Percentiles rank a stretch among this genome's conserved stretches.
Conservation (phyloP, 2,329 filamentous ascomycete species). For the Hymenoscyphus salicellus region DNA sequence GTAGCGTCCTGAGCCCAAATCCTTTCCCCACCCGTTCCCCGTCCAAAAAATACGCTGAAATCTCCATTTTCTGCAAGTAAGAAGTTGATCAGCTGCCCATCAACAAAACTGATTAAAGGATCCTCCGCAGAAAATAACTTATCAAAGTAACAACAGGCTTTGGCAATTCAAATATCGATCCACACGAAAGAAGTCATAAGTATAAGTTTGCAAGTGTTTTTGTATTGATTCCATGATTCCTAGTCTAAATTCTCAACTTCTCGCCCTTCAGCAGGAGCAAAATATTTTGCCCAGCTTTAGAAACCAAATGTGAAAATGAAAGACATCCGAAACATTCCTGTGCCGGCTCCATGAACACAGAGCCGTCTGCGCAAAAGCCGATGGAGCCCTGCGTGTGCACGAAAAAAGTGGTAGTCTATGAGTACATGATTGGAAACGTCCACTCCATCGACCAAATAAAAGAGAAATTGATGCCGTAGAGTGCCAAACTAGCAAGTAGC, state of each 20-base stretch:
- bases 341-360: constrained; percentile 14
- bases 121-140: no score
- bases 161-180: neutral
- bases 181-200: neutral
- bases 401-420: constrained; percentile 28
- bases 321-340: constrained; percentile 22
- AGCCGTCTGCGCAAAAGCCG: constrained; percentile 18
- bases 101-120: no score
- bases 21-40: no score
- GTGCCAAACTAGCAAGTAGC: constrained; percentile 14
- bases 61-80: no score
- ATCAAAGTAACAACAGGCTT: no score
- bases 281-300: constrained; percentile 12
- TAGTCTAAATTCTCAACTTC: constrained; percentile 5
- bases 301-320: constrained; percentile 16
- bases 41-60: no score
- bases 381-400: constrained; percentile 23
- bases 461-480: constrained; percentile 22
- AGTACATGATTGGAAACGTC: constrained; percentile 30
- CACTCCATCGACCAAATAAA: constrained; percentile 23
- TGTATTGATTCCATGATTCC: constrained; percentile 11
- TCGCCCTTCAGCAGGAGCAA: constrained; percentile 5
- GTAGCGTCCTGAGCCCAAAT: no score
- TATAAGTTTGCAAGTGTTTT: constrained; percentile 10
- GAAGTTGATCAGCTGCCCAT: no score